Base-by-base conservation (phyloP, 139 green algal genomes). In the Zygnema cylindricum region DNA sequence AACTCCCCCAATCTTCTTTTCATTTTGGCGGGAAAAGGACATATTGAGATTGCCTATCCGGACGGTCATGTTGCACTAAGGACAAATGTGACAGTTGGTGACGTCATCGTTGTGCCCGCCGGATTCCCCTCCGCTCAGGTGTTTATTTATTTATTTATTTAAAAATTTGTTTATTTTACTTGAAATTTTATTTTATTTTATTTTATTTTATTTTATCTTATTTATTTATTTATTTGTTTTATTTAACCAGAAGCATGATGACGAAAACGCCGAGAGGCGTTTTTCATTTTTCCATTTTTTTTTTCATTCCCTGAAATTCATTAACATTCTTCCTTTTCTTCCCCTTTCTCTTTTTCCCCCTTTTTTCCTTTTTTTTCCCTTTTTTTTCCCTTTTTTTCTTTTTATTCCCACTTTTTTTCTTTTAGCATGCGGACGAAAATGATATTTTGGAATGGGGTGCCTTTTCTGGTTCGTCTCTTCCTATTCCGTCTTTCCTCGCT, bases 11-110 rank as follows among this genome's bases (percentile, higher is more conserved):
- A 30, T 40, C 2, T 90, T 30, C 23, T 90, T 25, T 90, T 89
- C 86, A 35, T 91, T 35, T 40, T 81, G 23, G 89, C 77, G 43
- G 86, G 86, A 39, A 91, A 91, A 38, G 86, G 82, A 38, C n/a
- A 55, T 23, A 30, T 90, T n/a, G 36, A 90, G 36, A 89, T 90
- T 54, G 85, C 86, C 11, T 22, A 69, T 57, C 39, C 82, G 54
- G 82, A 90, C 35, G 86, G 86, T 25, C 40, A n/a, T 55, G 36
- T 43, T 16, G 81, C 36, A 16, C 40, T 90, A 38, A 1, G 54
- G 30, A 55, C 36, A 2, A 42, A 90, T 43, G 22, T 90, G 25
- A 71, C 78, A 32, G 30, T 57, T 33, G 86, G 86, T 32, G 79
- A 90, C 21, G 25, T 77, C 2, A 54, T 90, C 36, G 81, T 88